Evolutionary conservation across 257 asterid species (phyloP), one percentile per base, ranked within the genome.

Genomic region (Paraleonurus japonicus): DNA sequence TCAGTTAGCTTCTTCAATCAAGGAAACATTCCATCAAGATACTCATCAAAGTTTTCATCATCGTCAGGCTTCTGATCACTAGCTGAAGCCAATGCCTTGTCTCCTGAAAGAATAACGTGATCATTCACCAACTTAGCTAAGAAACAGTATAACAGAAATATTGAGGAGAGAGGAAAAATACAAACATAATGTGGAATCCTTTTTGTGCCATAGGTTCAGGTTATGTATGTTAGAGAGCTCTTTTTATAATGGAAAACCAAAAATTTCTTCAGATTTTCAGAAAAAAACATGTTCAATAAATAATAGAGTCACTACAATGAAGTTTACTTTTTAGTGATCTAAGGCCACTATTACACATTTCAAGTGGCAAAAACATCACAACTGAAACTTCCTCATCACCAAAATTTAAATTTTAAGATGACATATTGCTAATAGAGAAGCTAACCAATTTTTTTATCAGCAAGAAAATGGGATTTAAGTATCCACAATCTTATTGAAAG

Each of bases 21-120:
- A 79, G 90, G 97, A 84, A 94, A 94, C 99, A 94, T 89, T 65
- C 96, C 99, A 45, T 84, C 84, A 11, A 94, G 94, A 81, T 84
- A 91, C 81, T 90, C 96, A 1, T 94, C 93, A 28, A 91, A 89
- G 85, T 86, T 85, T 22, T 91, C 98, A 41, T 87, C 92, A 22
- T 85, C 92, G 5, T 81, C 83, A 3, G 37, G 51, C 61, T 72
- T 82, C 10, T 19, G 77, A 66, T 78, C 78, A 23, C 71, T 65
- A 1, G 63, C 62, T 37, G 98, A 81, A 67, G 86, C 67, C 28
- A 81, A 77, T 71, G 76, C 82, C 78, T 71, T 77, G 48, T 73
- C 86, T 73, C 87, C 95, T 87, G 73, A 8, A 76, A 82, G 57
- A 6, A 64, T 43, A 61, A 72, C 27, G 65, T 28, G 67, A 51